Evolutionary conservation across 352 stramenopile species (phyloP).

Genomic region (Pythium dissimile): DNA sequence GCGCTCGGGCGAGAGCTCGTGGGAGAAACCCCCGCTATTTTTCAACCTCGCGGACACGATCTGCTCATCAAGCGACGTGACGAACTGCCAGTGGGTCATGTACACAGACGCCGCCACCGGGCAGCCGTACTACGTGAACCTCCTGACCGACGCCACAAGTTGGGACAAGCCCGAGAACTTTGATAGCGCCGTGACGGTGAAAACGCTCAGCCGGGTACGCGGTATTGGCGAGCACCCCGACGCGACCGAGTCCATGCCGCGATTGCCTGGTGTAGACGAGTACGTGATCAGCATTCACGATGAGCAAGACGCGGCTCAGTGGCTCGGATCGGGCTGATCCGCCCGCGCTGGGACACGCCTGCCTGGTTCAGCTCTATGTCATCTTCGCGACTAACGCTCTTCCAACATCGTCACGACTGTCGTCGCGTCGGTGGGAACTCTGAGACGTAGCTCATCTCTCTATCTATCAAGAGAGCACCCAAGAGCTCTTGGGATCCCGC

Average conservation of each 20-base stretch:
- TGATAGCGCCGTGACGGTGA: neutral
- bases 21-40: conserved; percentile 32
- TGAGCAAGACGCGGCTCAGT: conserved; percentile 10
- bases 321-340: neutral
- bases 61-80: neutral
- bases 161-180: conserved; percentile 44
- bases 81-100: conserved; percentile 30
- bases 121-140: conserved; percentile 53
- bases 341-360: neutral
- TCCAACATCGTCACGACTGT: no score
- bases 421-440: no score
- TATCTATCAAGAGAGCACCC: no score
- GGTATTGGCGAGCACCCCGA: conserved; percentile 7
- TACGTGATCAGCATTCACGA: conserved; percentile 32
- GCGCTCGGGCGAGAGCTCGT: conserved; percentile 53
- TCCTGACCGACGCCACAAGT: conserved; percentile 39
- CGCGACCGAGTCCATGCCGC: conserved; percentile 14
- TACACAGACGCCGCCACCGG: conserved; percentile 44
- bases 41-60: neutral
- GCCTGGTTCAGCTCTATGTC: no score
- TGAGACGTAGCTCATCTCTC: no score
- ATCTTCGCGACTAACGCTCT: no score
- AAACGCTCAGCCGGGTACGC: neutral
- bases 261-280: no score
- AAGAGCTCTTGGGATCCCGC: no score